Base-by-base conservation (phyloP, 1,284 basidiomycete species). In the Meripilus lineatus region DNA sequence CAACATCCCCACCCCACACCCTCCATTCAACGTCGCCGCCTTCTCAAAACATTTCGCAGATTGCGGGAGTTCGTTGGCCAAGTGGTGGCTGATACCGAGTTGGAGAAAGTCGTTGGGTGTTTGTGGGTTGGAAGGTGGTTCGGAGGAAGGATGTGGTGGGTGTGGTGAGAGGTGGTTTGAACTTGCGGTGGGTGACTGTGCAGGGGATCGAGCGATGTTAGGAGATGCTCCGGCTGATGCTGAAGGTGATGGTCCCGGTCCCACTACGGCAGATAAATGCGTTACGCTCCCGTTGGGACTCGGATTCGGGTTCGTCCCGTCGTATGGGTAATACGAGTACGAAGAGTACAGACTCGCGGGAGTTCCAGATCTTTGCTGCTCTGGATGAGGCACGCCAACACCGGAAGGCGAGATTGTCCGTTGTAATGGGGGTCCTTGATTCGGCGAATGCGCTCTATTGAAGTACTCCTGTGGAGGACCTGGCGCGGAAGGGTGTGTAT, bases 1-100 rank as follows among this genome's bases (percentile, higher is more conserved):
- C 49, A 93, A 69, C 90, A 93, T 93, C 11, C 92, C 92, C 2
- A 89, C 81, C 2, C 85, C 87, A 59, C 87, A 92, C 1, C 91
- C 92, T 2, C 89, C 90, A 30, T 74, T 67, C 44, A 80, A 67
- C 42, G 74, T 86, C 10, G 92, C 90, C 32, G 82, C 81, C 58
- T 77, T 77, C 67, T 93, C 88, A 61, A 95, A 94, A 62, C 74
- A 89, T 36, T 66, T 63, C 0, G 89, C 89, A 3, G 87, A 84
- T 47, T 90, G 83, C 26, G 66, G 63, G 1, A 94, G 69, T 34
- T 82, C 74, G 57, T 91, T 87, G 20, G 78, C 75, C 62, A 93
- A 87, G 61, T 94, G 92, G 54, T 83, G 78, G 49, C 77, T 70
- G 54, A 94, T 93, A 2, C 91, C 91, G 5, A 88, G 69, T 49